These are phyloP conservation scores for Lachnellula hyalina DNA, from an alignment of 2,329 filamentous ascomycete species.

Conservation along the genomic window DNA sequence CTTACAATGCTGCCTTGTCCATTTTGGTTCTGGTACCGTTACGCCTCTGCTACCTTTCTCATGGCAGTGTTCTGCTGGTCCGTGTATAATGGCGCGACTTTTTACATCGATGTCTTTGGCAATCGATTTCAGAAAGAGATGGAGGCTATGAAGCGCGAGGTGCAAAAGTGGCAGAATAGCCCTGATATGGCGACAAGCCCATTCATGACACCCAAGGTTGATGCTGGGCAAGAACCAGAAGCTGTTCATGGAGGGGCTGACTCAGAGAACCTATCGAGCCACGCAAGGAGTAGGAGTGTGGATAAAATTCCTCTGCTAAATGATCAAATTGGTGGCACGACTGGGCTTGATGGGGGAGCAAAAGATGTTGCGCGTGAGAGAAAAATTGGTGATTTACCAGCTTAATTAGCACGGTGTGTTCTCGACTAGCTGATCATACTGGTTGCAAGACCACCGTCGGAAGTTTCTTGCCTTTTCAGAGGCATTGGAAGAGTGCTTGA, in stretches of 20 bases:
- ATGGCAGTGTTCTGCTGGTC: conserved; percentile 85
- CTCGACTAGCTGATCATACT: background rate
- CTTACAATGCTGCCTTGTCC: conserved; percentile 93
- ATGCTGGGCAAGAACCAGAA: conserved; percentile 16
- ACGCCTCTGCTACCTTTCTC: conserved; percentile 73
- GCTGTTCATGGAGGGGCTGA: conserved; percentile 13
- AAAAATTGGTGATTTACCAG: conserved; percentile 33
- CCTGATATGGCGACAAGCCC: conserved; percentile 44
- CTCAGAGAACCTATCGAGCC: conserved; percentile 1
- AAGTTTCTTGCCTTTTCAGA: background rate
- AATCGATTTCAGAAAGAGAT: conserved; percentile 95
- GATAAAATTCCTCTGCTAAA: conserved; percentile 54
- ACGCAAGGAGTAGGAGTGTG: conserved; percentile 30
- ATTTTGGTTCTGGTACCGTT: conserved; percentile 87
- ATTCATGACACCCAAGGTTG: conserved; percentile 33
- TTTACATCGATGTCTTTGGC: conserved; percentile 97
- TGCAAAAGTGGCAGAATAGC: conserved; percentile 76
- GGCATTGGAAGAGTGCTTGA: background rate
- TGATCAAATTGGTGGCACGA: conserved; percentile 39
- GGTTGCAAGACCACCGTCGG: background rate
- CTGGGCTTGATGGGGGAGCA: conserved; percentile 41
- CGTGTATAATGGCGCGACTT: conserved; percentile 94
- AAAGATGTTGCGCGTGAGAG: conserved; percentile 45
- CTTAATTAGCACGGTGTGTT: conserved; percentile 7
- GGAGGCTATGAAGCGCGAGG: conserved; percentile 81